Percentiles rank a stretch among this genome's conserved stretches.
phyloP scores from a whole-genome alignment of 371 early-diverging fungal species.

The Lichtheimia ramosa region DNA sequence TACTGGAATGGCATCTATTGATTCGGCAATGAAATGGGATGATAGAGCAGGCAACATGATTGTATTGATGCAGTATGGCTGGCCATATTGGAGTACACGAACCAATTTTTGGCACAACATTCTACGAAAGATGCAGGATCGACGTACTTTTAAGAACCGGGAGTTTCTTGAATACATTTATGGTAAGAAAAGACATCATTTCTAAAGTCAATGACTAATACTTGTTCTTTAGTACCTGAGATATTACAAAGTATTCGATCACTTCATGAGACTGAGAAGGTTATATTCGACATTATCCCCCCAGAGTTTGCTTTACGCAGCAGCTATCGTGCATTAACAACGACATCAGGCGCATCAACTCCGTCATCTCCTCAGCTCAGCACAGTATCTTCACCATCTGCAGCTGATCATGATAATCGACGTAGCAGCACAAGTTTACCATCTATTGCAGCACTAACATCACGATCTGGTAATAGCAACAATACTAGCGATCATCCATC shows the following conservation, averaged over 20 bases:
- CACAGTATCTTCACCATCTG: constrained; percentile 8
- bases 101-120: constrained; percentile 46
- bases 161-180: constrained; percentile 48
- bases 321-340: constrained; percentile 23
- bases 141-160: constrained; percentile 40
- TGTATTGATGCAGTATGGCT: constrained; percentile 53
- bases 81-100: constrained; percentile 50
- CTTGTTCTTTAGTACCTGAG: constrained; percentile 28
- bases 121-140: constrained; percentile 39
- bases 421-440: background rate
- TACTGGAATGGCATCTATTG: constrained; percentile 49
- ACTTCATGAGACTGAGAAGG: constrained; percentile 37
- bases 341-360: constrained; percentile 1
- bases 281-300: constrained; percentile 48
- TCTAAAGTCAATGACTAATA: background rate
- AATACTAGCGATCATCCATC: background rate
- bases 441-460: background rate
- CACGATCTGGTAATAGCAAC: background rate
- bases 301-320: constrained; percentile 46
- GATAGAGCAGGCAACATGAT: constrained; percentile 51
- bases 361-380: constrained; percentile 13
- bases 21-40: constrained; percentile 50
- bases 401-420: background rate
- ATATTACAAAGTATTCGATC: constrained; percentile 39
- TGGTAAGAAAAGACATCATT: constrained; percentile 18